Percentiles rank a stretch among this genome's conserved stretches.
Conservation (phyloP, 1,284 basidiomycete species). For the Sphagnurus paluster region DNA sequence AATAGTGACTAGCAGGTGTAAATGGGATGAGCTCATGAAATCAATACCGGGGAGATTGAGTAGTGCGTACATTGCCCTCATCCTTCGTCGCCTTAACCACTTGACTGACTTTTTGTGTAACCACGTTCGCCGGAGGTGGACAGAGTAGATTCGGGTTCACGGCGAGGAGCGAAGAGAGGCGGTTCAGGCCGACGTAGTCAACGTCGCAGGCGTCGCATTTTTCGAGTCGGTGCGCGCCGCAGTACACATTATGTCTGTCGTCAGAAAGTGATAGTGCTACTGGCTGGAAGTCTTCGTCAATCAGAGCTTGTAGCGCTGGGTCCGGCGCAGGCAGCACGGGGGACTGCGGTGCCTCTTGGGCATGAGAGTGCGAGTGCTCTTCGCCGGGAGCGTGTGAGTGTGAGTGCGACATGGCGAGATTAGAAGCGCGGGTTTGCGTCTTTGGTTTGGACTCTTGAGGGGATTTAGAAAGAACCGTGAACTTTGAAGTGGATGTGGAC, state of each 20-base stretch:
- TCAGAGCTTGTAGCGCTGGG: conserved; percentile 69
- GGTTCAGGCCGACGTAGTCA: conserved; percentile 73
- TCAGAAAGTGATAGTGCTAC: conserved; percentile 58
- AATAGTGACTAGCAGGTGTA: conserved; percentile 63
- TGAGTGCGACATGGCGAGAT: conserved; percentile 42
- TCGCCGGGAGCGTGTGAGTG: conserved; percentile 45
- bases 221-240: conserved; percentile 62
- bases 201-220: conserved; percentile 71
- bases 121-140: conserved; percentile 79
- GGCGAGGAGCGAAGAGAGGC: conserved; percentile 69
- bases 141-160: conserved; percentile 73
- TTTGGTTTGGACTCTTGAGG: too few relatives aligned
- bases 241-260: conserved; percentile 55
- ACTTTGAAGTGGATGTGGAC: too few relatives aligned
- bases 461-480: too few relatives aligned
- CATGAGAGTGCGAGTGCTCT: conserved; percentile 37
- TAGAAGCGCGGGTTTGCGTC: too few relatives aligned
- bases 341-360: conserved; percentile 33
- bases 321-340: conserved; percentile 52
- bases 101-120: conserved; percentile 73
- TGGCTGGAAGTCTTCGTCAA: conserved; percentile 70
- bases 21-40: background rate
- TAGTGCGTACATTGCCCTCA: conserved; percentile 76
- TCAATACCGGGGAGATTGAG: conserved; percentile 2
- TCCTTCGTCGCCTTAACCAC: conserved; percentile 82